A percentile compares a stretch with the other conserved stretches of the same genome.
phyloP scores from a whole-genome alignment of 345 rosid species.

The Punica granatum region DNA sequence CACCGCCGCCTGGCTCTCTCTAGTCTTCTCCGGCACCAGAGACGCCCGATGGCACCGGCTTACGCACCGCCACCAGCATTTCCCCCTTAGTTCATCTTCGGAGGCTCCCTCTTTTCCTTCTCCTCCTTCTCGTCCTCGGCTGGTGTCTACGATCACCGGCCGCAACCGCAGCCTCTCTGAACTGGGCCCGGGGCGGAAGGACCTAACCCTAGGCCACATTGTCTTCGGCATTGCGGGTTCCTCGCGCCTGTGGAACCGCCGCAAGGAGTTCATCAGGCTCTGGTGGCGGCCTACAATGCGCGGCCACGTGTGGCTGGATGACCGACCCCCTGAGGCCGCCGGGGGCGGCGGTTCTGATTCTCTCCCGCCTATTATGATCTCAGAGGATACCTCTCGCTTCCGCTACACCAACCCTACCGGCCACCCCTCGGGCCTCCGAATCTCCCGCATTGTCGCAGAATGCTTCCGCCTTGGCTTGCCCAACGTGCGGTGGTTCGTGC shows the following conservation, averaged over 20 bases:
- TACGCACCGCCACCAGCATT: slow-evolving; percentile 29
- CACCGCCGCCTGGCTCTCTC: slow-evolving; percentile 76
- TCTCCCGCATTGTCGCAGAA: slow-evolving; percentile 66
- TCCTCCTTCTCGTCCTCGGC: slow-evolving; percentile 10
- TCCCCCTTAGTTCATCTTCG: slow-evolving; percentile 23
- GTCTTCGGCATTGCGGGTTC: slow-evolving; percentile 94
- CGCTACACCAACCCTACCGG: slow-evolving; percentile 92
- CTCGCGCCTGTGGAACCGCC: slow-evolving; percentile 64
- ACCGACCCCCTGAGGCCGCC: slow-evolving; percentile 39
- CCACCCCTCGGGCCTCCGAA: slow-evolving; percentile 87
- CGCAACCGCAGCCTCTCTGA: slow-evolving; percentile 35
- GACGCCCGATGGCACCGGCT: slow-evolving; percentile 44
- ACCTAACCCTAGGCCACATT: slow-evolving; percentile 32
- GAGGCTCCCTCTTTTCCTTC: slow-evolving; percentile 6
- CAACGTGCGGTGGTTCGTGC: slow-evolving; percentile 73
- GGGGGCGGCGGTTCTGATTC: slow-evolving; percentile 18
- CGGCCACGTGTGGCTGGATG: slow-evolving; percentile 88
- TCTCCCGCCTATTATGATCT: slow-evolving; percentile 64
- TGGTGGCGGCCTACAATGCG: slow-evolving; percentile 85
- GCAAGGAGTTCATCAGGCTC: slow-evolving; percentile 72
- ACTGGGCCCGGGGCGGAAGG: neutral
- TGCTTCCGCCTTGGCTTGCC: slow-evolving; percentile 59
- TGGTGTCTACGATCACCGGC: slow-evolving; percentile 6
- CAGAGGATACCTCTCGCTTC: slow-evolving; percentile 80
- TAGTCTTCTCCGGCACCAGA: slow-evolving; percentile 61